Evolutionary conservation across 202 grass and related monocot genomes (phyloP), one percentile per base, ranked within the genome.

Genomic region (Elaeis oleifera): DNA sequence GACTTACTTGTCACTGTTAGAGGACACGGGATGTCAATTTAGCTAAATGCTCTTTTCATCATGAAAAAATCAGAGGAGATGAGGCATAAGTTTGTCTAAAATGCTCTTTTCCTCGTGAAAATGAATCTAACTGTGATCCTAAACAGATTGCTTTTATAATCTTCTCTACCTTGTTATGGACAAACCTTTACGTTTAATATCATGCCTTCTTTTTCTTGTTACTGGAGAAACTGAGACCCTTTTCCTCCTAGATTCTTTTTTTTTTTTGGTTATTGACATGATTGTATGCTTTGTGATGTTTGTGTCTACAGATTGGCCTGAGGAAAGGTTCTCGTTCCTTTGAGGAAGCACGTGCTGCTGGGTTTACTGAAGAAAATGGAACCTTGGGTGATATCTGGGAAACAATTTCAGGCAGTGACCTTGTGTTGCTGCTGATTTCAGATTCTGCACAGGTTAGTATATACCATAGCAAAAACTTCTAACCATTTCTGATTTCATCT

Each of bases 361-460:
- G 91, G 61, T 96, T 96, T 50, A 88, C 81, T 7, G 91, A 90
- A 69, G 91, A 96, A 66, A 90, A 19, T 53, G 91, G 91, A 39
- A 90, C 81, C 5, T 57, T 90, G 59, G 91, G 91, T 1, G 91
- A 96, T 61, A 96, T 96, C 36, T 96, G 84, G 81, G 91, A 96
- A 60, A 96, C 84, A 55, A 49, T 96, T 50, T 85, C 83, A 19
- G 68, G 76, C 75, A 96, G 91, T 24, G 91, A 90, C 21, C 91
- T 96, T 36, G 61, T 96, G 28, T 77, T 96, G 71, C 62, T 96
- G 73, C 63, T 96, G 22, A 96, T 96, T 18, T 96, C 91, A 60
- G 87, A 96, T 78, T 79, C 91, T 78, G 91, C 91, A 16, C 91
- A 90, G 86, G 91, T 96, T 60, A 36, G 60, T 23, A 56, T 6